These are phyloP conservation scores for Aspergillus hiratsukae DNA, from an alignment of 2,329 filamentous ascomycete genomes.

Conservation along the genomic window DNA sequence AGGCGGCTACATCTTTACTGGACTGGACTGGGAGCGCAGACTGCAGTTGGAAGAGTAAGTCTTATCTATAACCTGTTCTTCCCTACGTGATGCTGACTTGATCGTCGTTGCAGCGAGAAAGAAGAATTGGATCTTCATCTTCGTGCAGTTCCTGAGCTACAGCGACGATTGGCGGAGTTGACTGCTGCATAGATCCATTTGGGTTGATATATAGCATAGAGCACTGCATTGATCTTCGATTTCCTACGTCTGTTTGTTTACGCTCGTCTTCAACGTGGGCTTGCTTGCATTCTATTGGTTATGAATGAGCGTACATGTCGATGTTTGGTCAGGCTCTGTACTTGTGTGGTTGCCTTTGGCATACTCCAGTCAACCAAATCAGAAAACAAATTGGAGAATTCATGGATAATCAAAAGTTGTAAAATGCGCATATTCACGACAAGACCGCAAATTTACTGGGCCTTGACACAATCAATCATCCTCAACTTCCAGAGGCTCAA, in stretches of 20 bases:
- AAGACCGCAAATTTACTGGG: background rate
- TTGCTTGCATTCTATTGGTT: background rate
- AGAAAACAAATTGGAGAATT: background rate
- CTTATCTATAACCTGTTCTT: background rate
- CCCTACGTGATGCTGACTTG: constrained; percentile 12
- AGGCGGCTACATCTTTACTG: constrained; percentile 84
- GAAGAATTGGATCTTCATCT: constrained; percentile 87
- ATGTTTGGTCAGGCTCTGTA: background rate
- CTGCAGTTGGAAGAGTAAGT: constrained; percentile 77
- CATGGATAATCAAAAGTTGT: background rate
- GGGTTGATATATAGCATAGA: background rate
- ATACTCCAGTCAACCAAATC: background rate
- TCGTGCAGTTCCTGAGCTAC: constrained; percentile 79
- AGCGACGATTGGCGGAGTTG: constrained; percentile 78
- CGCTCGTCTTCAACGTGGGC: background rate
- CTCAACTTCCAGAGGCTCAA: constrained; percentile 67
- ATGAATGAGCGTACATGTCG: background rate
- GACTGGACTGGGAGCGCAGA: constrained; percentile 79
- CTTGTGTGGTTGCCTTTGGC: background rate
- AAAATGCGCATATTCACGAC: background rate
- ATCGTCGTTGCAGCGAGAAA: constrained; percentile 58
- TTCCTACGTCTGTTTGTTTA: background rate
- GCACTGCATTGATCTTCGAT: background rate
- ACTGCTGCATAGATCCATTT: constrained; percentile 40
- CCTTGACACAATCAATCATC: constrained; percentile 16